These are phyloP conservation scores for Naganishia sp. DNA, from an alignment of 1,284 basidiomycete genomes.

Conservation along the genomic window DNA sequence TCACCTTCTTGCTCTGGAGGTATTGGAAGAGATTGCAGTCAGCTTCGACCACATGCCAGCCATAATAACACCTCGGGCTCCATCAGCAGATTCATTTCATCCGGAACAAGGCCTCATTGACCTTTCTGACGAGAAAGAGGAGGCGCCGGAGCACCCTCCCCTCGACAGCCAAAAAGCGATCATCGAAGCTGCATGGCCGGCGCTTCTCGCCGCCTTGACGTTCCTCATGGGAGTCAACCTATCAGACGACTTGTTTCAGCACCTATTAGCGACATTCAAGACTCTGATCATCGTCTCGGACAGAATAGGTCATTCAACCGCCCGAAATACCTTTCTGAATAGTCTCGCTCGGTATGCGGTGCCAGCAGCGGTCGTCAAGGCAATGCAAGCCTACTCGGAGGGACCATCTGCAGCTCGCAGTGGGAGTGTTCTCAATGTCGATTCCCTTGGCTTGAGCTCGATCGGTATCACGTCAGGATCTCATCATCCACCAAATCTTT, in stretches of 20 bases:
- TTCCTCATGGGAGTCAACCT: conserved; percentile 86
- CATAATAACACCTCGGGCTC: background rate
- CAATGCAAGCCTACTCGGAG: conserved; percentile 71
- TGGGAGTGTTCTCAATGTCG: conserved; percentile 62
- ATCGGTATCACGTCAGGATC: conserved; percentile 40
- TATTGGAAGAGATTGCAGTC: conserved; percentile 81
- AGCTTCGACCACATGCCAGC: conserved; percentile 59
- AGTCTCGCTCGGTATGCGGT: conserved; percentile 84
- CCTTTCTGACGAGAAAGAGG: conserved; percentile 1
- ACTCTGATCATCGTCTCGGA: conserved; percentile 64
- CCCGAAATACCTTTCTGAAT: conserved; percentile 89
- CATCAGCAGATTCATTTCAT: no score
- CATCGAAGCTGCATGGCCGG: conserved; percentile 84
- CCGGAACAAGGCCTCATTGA: conserved; percentile 8
- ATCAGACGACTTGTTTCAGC: conserved; percentile 68
- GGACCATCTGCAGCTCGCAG: conserved; percentile 55
- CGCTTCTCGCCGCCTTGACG: conserved; percentile 81
- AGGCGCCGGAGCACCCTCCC: background rate
- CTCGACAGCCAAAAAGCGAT: conserved; percentile 64
- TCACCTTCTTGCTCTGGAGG: conserved; percentile 87
- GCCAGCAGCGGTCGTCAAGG: conserved; percentile 80
- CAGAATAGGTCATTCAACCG: conserved; percentile 79
- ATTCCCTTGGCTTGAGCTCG: conserved; percentile 66
- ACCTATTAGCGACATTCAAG: conserved; percentile 63
- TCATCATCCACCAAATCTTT: conserved; percentile 67